Evolutionary conservation across 345 rosid genomes (phyloP), one percentile per base, ranked within the genome.

Genomic region (Dipteronia dyeriana): DNA sequence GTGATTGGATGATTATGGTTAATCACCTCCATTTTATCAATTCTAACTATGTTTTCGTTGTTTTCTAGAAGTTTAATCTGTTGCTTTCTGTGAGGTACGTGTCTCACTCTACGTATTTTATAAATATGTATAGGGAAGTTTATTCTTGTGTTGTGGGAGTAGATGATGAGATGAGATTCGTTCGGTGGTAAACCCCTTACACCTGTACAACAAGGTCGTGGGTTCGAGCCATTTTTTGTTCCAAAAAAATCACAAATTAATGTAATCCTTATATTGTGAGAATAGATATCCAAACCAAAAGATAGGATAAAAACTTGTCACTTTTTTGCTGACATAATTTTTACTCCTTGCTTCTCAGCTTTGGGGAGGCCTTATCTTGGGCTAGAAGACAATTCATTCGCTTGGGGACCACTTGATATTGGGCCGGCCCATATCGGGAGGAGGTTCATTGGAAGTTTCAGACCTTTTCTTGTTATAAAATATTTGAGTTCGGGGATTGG

Each of bases 341-440:
- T 38, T 66, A 43, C 79, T 26, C 22, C 39, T 51, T 43, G 25
- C 4, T 17, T 6, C 69, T n/a, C 13, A 29, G 39, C 56, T 66
- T 75, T 1, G 57, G 80, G 73, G 12, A 60, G 74, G 54, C 63
- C 47, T 79, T 76, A 64, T 66, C 0, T 3, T 31, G 1, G 16
- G 75, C 75, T 34, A 76, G 29, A 77, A 25, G 87, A 86, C 90
- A 86, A 77, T 11, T 59, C 66, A 20, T 56, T 57, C n/a, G 7
- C 9, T 19, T 56, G 45, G 79, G 82, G 56, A 54, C 84, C 79
- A 73, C 74, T 73, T 59, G 56, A 3, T 34, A 53, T 76, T 61
- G 87, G 81, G 88, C 88, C 84, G 92, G 84, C 88, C 85, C 80
- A 62, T 38, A 67, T 78, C 61, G 51, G 45, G 63, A 79, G 62